Conservation (phyloP, 2,329 filamentous ascomycete genomes). For the Plectosphaerella sp. region DNA sequence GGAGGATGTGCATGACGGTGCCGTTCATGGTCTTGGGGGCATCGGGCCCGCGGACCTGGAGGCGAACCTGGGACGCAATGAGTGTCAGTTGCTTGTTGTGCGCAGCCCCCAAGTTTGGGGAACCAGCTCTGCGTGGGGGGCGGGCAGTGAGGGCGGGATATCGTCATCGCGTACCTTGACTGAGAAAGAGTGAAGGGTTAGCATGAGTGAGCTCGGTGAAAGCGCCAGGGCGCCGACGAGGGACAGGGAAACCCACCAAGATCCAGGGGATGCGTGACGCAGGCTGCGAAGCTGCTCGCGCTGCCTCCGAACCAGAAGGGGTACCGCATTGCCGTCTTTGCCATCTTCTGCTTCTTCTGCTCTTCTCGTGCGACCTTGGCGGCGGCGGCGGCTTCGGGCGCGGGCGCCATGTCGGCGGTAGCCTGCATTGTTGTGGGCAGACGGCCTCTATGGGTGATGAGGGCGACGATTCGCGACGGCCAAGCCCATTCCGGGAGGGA, state of each 20-base stretch:
- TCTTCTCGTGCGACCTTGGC: conserved; percentile 9
- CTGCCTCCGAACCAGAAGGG: conserved; percentile 97
- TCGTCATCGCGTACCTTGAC: conserved; percentile 3
- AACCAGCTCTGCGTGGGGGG: not conserved
- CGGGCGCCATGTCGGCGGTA: conserved; percentile 14
- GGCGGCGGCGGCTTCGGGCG: conserved; percentile 3
- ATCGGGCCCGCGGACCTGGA: conserved; percentile 77
- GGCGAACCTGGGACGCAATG: conserved; percentile 59
- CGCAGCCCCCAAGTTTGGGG: too few relatives aligned
- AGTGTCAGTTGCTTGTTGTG: not conserved
- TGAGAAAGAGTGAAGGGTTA: not conserved
- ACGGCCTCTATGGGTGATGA: not conserved
- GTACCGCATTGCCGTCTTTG: conserved; percentile 48
- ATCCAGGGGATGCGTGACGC: conserved; percentile 90
- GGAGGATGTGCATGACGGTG: conserved; percentile 79
- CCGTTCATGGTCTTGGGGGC: conserved; percentile 77
- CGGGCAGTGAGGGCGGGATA: conserved; percentile 1
- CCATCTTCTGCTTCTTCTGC: conserved; percentile 26
- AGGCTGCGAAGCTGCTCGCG: conserved; percentile 85
- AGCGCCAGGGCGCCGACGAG: not conserved
- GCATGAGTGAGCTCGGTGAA: not conserved
- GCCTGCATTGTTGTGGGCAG: conserved; percentile 17
- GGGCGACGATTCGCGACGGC: not conserved
- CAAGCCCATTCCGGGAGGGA: conserved; percentile 5
- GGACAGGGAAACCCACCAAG: conserved; percentile 57